Evolutionary conservation across 129 eudicot genomes (phyloP).

Genomic region (Erigeron canadensis): DNA sequence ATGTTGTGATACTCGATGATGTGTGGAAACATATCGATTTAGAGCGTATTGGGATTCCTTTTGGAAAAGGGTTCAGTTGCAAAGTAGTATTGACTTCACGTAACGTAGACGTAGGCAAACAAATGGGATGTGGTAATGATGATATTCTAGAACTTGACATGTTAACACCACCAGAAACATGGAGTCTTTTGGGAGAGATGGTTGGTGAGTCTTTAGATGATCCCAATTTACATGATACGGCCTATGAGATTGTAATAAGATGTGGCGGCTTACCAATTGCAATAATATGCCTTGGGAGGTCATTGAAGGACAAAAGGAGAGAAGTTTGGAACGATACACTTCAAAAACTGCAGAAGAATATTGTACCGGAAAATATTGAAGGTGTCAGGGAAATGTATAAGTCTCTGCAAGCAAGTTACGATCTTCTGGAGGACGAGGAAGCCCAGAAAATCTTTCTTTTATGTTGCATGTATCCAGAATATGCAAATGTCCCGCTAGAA

Average conservation of each 20-base stretch:
- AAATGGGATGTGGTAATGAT: conserved; percentile 21
- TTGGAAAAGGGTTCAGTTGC: conserved; percentile 21
- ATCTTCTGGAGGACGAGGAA: conserved; percentile 37
- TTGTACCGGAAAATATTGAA: conserved; percentile 28
- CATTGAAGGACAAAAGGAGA: conserved; percentile 27
- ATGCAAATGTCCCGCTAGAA: conserved; percentile 42
- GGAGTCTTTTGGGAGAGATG: conserved; percentile 37
- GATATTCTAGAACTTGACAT: conserved; percentile 29
- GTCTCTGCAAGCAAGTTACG: conserved; percentile 39
- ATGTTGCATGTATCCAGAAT: conserved; percentile 41
- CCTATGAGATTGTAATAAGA: conserved; percentile 28
- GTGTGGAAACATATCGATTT: conserved; percentile 35
- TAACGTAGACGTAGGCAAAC: conserved; percentile 20
- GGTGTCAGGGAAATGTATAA: conserved; percentile 36
- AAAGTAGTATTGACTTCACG: conserved; percentile 38
- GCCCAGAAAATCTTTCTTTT: conserved; percentile 35
- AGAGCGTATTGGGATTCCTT: conserved; percentile 32
- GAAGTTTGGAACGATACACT: conserved; percentile 37
- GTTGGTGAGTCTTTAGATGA: conserved; percentile 33
- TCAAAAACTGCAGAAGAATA: conserved; percentile 21
- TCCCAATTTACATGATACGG: conserved; percentile 22
- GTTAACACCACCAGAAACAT: conserved; percentile 32
- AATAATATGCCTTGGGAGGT: conserved; percentile 39
- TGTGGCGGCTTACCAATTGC: conserved; percentile 49
- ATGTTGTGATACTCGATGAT: conserved; percentile 43